A percentile compares a stretch with the other conserved stretches of the same genome.
These are phyloP conservation scores for Diaporthe australafricana DNA, from an alignment of 2,329 filamentous ascomycete species.

Conservation along the genomic window DNA sequence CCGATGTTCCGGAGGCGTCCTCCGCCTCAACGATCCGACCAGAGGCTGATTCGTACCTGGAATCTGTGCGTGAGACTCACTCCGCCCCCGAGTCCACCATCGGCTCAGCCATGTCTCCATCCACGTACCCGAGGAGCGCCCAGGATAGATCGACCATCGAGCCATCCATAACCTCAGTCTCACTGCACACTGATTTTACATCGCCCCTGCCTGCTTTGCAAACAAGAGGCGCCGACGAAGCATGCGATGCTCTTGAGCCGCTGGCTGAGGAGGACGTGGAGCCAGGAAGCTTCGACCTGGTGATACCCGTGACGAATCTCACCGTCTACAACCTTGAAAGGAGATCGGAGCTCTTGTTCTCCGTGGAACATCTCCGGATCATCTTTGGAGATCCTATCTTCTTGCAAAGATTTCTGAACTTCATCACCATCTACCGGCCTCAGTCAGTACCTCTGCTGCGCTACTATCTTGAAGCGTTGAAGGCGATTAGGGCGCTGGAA, in stretches of 20 bases:
- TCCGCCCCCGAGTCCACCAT: conserved; percentile 5
- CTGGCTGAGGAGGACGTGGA: conserved; percentile 57
- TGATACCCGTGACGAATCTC: conserved; percentile 47
- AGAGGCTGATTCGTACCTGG: conserved; percentile 11
- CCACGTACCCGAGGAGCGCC: background rate
- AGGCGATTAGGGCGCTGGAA: conserved; percentile 76
- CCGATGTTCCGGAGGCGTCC: conserved; percentile 30
- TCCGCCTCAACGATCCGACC: conserved; percentile 1
- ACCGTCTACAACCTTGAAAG: conserved; percentile 62
- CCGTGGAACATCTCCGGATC: conserved; percentile 57
- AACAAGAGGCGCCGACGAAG: conserved; percentile 66
- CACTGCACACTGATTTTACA: conserved; percentile 33
- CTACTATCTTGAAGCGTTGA: conserved; percentile 79
- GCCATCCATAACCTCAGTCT: conserved; percentile 37
- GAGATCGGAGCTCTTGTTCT: conserved; percentile 67
- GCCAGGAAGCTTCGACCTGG: conserved; percentile 61
- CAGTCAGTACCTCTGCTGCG: conserved; percentile 73
- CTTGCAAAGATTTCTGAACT: conserved; percentile 71
- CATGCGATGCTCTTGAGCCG: conserved; percentile 60
- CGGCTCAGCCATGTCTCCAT: conserved; percentile 15
- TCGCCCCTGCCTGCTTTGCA: conserved; percentile 47
- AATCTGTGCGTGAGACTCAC: conserved; percentile 10
- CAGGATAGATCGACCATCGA: conserved; percentile 22
- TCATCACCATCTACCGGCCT: conserved; percentile 69
- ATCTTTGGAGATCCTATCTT: conserved; percentile 41